Evolutionary conservation across 352 stramenopile genomes (phyloP).

Genomic region (Globisporangium spinosum): DNA sequence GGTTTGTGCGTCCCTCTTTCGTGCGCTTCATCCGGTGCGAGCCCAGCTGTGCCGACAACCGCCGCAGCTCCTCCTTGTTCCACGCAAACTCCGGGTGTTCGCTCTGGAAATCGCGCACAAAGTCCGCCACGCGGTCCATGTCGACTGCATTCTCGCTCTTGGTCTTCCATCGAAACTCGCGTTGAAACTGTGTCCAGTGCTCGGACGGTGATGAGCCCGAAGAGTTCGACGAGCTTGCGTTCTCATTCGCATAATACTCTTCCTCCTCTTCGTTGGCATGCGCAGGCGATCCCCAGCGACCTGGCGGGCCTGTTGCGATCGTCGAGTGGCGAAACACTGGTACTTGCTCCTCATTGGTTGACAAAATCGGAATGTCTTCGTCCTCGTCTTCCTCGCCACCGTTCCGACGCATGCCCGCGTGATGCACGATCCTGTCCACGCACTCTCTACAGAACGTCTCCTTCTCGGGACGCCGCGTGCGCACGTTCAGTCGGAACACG

Average conservation of each 20-base stretch:
- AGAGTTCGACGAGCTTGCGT: neutral
- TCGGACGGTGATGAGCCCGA: conserved; percentile 11
- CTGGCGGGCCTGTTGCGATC: neutral
- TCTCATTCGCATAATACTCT: neutral
- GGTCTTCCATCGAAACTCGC: neutral
- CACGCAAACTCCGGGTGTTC: conserved; percentile 25
- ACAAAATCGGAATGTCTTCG: conserved; percentile 22
- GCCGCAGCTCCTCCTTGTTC: conserved; percentile 36
- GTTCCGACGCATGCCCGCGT: conserved; percentile 10
- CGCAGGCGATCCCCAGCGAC: neutral
- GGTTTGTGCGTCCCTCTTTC: conserved; percentile 20
- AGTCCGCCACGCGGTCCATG: conserved; percentile 26
- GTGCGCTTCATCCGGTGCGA: conserved; percentile 23
- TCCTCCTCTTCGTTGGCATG: neutral
- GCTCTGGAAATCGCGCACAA: conserved; percentile 24
- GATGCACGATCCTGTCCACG: conserved; percentile 39
- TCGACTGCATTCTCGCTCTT: conserved; percentile 20
- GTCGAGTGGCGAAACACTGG: neutral
- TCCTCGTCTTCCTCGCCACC: conserved; percentile 25
- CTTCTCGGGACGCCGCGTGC: conserved; percentile 38
- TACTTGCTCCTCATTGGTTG: neutral
- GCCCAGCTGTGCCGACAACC: conserved; percentile 22
- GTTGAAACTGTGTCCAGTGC: neutral
- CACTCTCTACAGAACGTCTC: conserved; percentile 57
- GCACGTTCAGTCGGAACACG: conserved; percentile 45